Base-by-base conservation (phyloP, 2,329 filamentous ascomycete species). In the Periconia sp. region DNA sequence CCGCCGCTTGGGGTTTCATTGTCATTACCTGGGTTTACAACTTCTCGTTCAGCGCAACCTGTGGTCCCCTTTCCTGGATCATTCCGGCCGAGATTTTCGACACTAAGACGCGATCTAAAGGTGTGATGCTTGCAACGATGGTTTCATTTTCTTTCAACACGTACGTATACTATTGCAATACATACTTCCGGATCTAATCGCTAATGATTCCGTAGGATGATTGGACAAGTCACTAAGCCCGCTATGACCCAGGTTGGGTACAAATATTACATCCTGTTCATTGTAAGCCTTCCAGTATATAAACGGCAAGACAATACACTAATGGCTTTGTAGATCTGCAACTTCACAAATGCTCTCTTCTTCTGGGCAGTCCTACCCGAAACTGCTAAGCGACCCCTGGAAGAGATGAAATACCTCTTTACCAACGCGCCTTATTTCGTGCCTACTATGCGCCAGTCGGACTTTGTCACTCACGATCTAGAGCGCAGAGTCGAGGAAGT, bases 11-110 rank as follows among this genome's bases (percentile, higher is more conserved):
- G 85, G 86, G 82, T 1, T 92, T 92, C 69, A 92, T 92, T 48
- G 79, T 84, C 57, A 78, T 82, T 56, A 92, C 87, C 1, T 92
- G 88, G 88, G 65, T 88, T 1, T 92, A 89, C 77, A 91, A 92
- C 71, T 87, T 90, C 73, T 85, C 78, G 29, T 91, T 89, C 76
- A 85, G 79, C 3, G 78, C 79, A 23, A 86, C 85, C 2, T 88
- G 85, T 46, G 87, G 87, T 16, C 86, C 87, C 0, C 70, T 90
- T 1, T 77, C 79, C 15, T 83, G 79, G 78, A 80, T 81, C 40
- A 83, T 85, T 47, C 82, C 81, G 0, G 84, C 86, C 36, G 86
- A 89, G 63, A 86, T 89, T 28, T 91, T 91, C 70, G 87, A 91
- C 68, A 91, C 85, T 2, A 81, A 84, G 48, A 91, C 87, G 0